phyloP scores from a whole-genome alignment of 106 monocot genomes.

The Phalaenopsis aphrodite region DNA sequence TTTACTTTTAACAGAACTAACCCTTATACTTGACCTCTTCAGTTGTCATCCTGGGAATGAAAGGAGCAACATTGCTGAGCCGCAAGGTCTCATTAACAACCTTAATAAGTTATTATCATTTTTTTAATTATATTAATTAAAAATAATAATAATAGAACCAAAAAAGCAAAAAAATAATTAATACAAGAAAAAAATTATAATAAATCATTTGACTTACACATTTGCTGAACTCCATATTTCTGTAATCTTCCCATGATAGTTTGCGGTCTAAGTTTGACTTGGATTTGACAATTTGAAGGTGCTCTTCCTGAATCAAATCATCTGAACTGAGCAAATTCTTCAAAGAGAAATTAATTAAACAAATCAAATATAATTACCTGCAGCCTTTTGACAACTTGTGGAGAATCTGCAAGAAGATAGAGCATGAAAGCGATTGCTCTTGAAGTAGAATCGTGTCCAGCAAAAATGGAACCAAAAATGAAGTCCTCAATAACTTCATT shows the following conservation, averaged over 20 bases:
- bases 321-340: no score
- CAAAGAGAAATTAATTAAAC: no score
- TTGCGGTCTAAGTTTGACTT: not conserved
- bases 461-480: slow-evolving; percentile 12
- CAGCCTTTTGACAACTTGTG: slow-evolving; percentile 9
- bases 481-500: slow-evolving; percentile 11
- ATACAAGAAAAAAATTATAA: no score
- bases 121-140: no score
- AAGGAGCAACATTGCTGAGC: not conserved
- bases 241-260: slow-evolving; percentile 25
- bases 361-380: slow-evolving; percentile 4
- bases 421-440: slow-evolving; percentile 13
- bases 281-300: not conserved
- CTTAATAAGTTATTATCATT: no score
- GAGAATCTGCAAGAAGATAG: slow-evolving; percentile 23
- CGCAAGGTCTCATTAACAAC: slow-evolving; percentile 17
- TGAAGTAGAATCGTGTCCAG: slow-evolving; percentile 24
- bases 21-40: slow-evolving; percentile 9
- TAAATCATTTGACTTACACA: not conserved
- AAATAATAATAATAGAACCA: no score
- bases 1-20: no score
- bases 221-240: slow-evolving; percentile 15
- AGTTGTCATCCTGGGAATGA: not conserved
- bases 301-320: not conserved
- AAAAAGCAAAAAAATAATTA: no score